Evolutionary conservation across 78 protist species (phyloP), one percentile per base, ranked within the genome.

Genomic region (Bodo saltans): DNA sequence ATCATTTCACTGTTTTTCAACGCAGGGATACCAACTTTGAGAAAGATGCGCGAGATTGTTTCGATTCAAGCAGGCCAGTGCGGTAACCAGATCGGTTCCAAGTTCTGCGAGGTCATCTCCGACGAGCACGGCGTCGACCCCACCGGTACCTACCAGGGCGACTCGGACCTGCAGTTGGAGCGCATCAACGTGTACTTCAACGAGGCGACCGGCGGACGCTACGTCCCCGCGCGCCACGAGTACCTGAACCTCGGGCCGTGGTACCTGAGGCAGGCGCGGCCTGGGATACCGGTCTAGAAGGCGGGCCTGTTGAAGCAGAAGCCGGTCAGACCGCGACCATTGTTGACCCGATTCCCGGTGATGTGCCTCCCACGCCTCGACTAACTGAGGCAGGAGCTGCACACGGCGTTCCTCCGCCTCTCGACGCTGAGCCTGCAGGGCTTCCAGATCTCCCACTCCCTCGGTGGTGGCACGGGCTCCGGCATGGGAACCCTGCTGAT

Each of bases 381-480:
- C 93, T 90, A 4, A 73, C 87, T 25, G 83, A 86, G 74, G 30
- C 80, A 2, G 85, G 87, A 29, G 89, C 88, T 23, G 94, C 92
- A 3, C 90, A 92, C 72, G 70, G 90, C 40, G 81, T 92, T 40
- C 93, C 90, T 78, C 68, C 88, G 8, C 86, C 86, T 0, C 84
- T 94, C 67, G 96, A 94, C 79, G 85, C 86, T 32, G 85, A 90
- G 94, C 90, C 93, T 94, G 32, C 95, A 92, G 79, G 97, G 97
- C 28, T 90, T 94, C 89, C 93, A 89, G 53, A 47, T 95, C 38
- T 23, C 92, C 30, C 98, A 95, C 94, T 92, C 97, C n/a, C 82
- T 94, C 4, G 94, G 95, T 0, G 97, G 97, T 33, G 97, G 97
- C 41, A 92, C 96, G 4, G 97, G 97, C 28, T 88, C 95, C 21